Conservation (phyloP, 257 asterid species). For the Phtheirospermum japonicum region DNA sequence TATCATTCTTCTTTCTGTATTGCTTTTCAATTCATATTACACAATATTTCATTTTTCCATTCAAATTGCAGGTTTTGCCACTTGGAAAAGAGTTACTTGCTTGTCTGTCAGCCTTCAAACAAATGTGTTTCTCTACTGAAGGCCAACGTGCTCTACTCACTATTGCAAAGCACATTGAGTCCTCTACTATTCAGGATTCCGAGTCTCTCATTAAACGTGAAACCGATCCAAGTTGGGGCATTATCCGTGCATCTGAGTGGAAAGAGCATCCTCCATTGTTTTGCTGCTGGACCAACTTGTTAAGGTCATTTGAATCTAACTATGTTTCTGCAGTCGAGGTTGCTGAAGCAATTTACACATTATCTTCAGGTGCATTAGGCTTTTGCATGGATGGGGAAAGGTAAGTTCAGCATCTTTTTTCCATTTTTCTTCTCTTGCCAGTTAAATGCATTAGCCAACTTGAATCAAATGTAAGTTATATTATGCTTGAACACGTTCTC, state of each 20-base stretch:
- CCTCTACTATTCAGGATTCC: constrained; percentile 43
- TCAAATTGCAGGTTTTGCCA: constrained; percentile 62
- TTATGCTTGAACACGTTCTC: constrained; percentile 22
- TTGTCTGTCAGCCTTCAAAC: constrained; percentile 47
- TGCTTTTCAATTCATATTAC: constrained; percentile 20
- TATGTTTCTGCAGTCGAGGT: constrained; percentile 50
- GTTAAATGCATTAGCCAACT: constrained; percentile 6
- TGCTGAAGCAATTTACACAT: constrained; percentile 51
- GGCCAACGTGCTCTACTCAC: constrained; percentile 69
- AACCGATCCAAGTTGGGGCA: constrained; percentile 36
- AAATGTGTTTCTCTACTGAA: constrained; percentile 54
- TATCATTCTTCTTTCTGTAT: constrained; percentile 14
- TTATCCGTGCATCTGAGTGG: constrained; percentile 51
- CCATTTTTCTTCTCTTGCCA: constrained; percentile 17
- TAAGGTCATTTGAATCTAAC: constrained; percentile 46
- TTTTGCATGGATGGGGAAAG: constrained; percentile 72
- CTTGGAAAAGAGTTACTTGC: constrained; percentile 65
- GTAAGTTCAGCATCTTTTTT: constrained; percentile 35
- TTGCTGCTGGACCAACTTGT: constrained; percentile 61
- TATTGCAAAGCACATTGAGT: constrained; percentile 33
- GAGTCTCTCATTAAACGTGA: constrained; percentile 44
- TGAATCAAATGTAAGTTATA: constrained; percentile 19
- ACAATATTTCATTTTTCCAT: constrained; percentile 9
- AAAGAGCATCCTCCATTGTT: constrained; percentile 69
- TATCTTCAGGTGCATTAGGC: constrained; percentile 62